phyloP scores from a whole-genome alignment of 805 yeast species.

The Starmera caribaea region DNA sequence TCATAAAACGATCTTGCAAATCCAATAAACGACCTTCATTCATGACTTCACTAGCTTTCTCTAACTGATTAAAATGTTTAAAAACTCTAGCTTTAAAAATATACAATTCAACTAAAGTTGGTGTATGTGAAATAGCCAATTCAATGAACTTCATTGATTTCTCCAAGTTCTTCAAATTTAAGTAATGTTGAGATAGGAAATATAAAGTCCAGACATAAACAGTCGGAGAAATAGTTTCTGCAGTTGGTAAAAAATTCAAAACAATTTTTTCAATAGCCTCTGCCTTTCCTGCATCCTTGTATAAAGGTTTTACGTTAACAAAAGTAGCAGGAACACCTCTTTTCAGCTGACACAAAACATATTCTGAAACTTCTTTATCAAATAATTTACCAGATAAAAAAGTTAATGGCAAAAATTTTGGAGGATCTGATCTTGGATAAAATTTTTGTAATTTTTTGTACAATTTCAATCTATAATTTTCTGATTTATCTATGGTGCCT shows the following conservation, averaged over 20 bases:
- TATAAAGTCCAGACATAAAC: slow-evolving; percentile 57
- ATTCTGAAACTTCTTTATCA: slow-evolving; percentile 35
- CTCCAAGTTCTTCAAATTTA: slow-evolving; percentile 41
- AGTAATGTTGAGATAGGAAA: slow-evolving; percentile 71
- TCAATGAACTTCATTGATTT: slow-evolving; percentile 52
- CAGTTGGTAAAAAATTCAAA: slow-evolving; percentile 30
- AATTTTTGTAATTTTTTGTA: slow-evolving; percentile 57
- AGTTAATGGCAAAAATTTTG: slow-evolving; percentile 66
- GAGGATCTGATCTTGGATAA: slow-evolving; percentile 81
- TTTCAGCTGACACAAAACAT: slow-evolving; percentile 51
- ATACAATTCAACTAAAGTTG: slow-evolving; percentile 77
- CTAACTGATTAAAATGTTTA: slow-evolving; percentile 57
- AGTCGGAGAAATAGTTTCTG: slow-evolving; percentile 23
- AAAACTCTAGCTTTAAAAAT: slow-evolving; percentile 72
- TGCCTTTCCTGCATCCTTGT: slow-evolving; percentile 30
- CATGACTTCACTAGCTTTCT: slow-evolving; percentile 56
- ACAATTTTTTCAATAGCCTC: slow-evolving; percentile 44
- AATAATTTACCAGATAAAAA: slow-evolving; percentile 52
- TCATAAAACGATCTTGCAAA: slow-evolving; percentile 84
- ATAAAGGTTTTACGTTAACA: slow-evolving; percentile 75
- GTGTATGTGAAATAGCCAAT: slow-evolving; percentile 59
- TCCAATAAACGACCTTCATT: slow-evolving; percentile 67
- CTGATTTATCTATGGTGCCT: slow-evolving; percentile 36
- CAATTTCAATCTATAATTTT: slow-evolving; percentile 41
- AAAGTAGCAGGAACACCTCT: slow-evolving; percentile 89